These are phyloP conservation scores for Pseudonitzschia multiseries DNA, from an alignment of 108 stramenopile genomes.

Conservation along the genomic window DNA sequence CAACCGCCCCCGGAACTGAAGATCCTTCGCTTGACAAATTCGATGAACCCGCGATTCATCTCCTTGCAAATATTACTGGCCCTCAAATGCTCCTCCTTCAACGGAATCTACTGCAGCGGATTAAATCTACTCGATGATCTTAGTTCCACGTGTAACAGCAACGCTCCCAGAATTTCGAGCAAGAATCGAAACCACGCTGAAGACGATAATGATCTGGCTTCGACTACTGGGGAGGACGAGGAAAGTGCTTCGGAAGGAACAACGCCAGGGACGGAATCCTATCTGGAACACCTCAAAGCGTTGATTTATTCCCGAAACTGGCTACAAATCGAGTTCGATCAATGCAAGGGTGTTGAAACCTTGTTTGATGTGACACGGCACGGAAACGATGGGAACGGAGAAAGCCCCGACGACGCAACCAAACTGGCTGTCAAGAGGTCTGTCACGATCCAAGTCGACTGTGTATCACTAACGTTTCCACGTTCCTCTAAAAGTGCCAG, in stretches of 20 bases:
- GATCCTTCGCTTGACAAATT: neutral
- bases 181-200: neutral
- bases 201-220: neutral
- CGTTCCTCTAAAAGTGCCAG: neutral
- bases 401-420: too few species aligned
- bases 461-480: neutral
- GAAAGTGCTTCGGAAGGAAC: neutral
- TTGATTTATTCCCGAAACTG: conserved; percentile 6
- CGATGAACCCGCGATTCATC: conserved; percentile 4
- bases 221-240: neutral
- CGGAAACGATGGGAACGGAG: too few species aligned
- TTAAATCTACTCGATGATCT: neutral
- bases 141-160: too few species aligned
- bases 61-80: conserved; percentile 1
- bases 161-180: too few species aligned
- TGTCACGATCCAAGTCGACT: neutral
- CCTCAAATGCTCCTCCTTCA: neutral
- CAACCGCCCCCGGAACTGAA: neutral
- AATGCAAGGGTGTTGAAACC: neutral
- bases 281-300: neutral
- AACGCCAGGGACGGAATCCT: neutral
- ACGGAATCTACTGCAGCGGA: neutral
- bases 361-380: neutral
- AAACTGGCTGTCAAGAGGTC: too few species aligned
- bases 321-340: conserved; percentile 6